A percentile compares a stretch with the other conserved stretches of the same genome.
These are phyloP conservation scores for Pseudogymnoascus sp. DNA, from an alignment of 2,329 filamentous ascomycete species.

Conservation along the genomic window DNA sequence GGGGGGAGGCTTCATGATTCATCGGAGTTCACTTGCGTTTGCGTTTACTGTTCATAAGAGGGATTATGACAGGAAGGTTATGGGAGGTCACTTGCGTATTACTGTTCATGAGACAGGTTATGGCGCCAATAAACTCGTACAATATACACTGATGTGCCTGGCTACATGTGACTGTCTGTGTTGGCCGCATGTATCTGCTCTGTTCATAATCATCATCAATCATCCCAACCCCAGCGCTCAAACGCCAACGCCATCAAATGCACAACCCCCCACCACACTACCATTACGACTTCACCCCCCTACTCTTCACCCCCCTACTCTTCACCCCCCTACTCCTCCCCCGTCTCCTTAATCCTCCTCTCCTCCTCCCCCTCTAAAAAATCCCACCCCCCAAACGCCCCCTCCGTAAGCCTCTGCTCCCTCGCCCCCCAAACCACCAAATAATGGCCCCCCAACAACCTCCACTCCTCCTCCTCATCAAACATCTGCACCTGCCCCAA, in stretches of 20 bases:
- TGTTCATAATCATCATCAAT: background rate
- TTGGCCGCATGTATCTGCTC: background rate
- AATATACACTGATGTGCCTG: background rate
- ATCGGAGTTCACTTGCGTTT: background rate
- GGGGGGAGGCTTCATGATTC: background rate
- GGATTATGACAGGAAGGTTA: background rate
- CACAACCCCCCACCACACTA: background rate
- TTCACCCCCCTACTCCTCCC: background rate
- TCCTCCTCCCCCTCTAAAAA: background rate
- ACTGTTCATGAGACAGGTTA: background rate
- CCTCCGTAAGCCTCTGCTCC: slow-evolving; percentile 17
- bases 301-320: background rate
- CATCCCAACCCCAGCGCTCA: background rate
- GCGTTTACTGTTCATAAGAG: background rate
- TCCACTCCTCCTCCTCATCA: slow-evolving; percentile 94
- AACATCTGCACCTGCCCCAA: slow-evolving; percentile 75
- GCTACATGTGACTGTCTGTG: background rate
- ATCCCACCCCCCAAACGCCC: slow-evolving; percentile 3
- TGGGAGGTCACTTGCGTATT: background rate
- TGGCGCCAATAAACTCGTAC: background rate
- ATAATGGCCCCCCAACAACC: slow-evolving; percentile 79
- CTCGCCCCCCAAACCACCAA: slow-evolving; percentile 81
- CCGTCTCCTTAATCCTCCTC: background rate
- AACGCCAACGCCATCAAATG: background rate
- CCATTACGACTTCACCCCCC: background rate